Percentiles rank a stretch among this genome's conserved stretches.
phyloP scores from a whole-genome alignment of 2,329 filamentous ascomycete species.

The Xylariaceae sp. region DNA sequence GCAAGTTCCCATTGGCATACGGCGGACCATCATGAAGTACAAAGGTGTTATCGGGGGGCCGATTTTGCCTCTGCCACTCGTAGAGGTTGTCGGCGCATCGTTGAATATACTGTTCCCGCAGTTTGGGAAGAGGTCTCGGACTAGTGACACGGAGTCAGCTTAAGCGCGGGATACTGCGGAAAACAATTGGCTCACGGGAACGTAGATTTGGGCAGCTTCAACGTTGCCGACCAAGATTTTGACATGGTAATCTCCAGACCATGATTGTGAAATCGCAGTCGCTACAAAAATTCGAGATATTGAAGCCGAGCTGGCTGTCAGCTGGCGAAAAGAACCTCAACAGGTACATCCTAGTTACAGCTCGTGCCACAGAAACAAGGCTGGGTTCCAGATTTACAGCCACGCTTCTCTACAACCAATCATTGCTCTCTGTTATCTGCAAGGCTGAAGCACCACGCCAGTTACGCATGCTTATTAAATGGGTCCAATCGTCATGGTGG shows the following conservation, averaged over 20 bases:
- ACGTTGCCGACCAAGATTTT: constrained; percentile 72
- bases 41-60: constrained; percentile 64
- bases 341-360: not conserved
- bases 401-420: not conserved
- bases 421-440: not conserved
- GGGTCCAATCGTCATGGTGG: not conserved
- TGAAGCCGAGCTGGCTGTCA: not conserved
- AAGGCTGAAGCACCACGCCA: not conserved
- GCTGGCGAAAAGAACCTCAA: not conserved
- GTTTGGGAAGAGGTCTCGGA: constrained; percentile 53
- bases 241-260: constrained; percentile 39
- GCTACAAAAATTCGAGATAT: constrained; percentile 9
- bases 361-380: not conserved
- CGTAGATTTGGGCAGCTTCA: constrained; percentile 73
- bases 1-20: constrained; percentile 90
- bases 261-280: constrained; percentile 25
- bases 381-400: not conserved
- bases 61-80: constrained; percentile 72
- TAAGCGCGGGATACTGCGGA: not conserved
- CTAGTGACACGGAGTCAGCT: constrained; percentile 40
- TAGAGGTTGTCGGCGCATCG: constrained; percentile 88
- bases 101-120: constrained; percentile 64
- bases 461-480: not conserved
- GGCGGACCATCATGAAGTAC: constrained; percentile 93
- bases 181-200: constrained; percentile 62